These are phyloP conservation scores for Jaltomata sinuosa DNA, from an alignment of 257 asterid genomes.

Conservation along the genomic window DNA sequence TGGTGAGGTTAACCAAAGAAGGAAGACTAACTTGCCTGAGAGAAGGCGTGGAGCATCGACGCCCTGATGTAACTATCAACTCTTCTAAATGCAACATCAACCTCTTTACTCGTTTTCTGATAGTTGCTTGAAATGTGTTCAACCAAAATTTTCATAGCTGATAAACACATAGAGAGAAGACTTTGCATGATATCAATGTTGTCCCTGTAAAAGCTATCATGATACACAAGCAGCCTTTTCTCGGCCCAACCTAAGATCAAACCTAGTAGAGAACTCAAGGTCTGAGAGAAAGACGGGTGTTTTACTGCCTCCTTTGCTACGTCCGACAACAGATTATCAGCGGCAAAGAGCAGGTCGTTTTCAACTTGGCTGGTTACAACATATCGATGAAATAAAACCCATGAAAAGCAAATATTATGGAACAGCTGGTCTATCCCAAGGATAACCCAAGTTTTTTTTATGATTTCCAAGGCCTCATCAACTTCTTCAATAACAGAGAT, in stretches of 20 bases:
- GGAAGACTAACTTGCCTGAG: slow-evolving; percentile 61
- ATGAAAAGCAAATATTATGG: slow-evolving; percentile 68
- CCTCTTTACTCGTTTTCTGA: slow-evolving; percentile 35
- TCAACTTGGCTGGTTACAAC: slow-evolving; percentile 48
- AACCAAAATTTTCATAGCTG: slow-evolving; percentile 48
- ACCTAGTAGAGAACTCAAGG: slow-evolving; percentile 32
- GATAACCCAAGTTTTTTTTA: slow-evolving; percentile 77
- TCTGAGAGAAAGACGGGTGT: slow-evolving; percentile 45
- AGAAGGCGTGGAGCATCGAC: slow-evolving; percentile 47
- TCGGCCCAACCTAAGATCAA: slow-evolving; percentile 66
- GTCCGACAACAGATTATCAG: slow-evolving; percentile 52
- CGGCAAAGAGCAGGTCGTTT: slow-evolving; percentile 65
- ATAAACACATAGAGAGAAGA: slow-evolving; percentile 48
- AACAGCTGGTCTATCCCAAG: slow-evolving; percentile 59
- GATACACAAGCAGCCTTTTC: slow-evolving; percentile 53
- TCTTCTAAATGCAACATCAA: slow-evolving; percentile 35
- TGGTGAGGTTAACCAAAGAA: neutral
- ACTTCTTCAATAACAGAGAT: slow-evolving; percentile 70
- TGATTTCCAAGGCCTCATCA: slow-evolving; percentile 73
- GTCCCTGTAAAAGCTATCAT: slow-evolving; percentile 56
- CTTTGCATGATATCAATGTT: slow-evolving; percentile 57
- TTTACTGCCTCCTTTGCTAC: slow-evolving; percentile 35
- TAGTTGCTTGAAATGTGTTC: slow-evolving; percentile 30
- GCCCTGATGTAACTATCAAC: slow-evolving; percentile 79
- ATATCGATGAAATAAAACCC: slow-evolving; percentile 70